Evolutionary conservation across 257 asterid species (phyloP), one percentile per base, ranked within the genome.

Genomic region (Fraxinus cuspidata): DNA sequence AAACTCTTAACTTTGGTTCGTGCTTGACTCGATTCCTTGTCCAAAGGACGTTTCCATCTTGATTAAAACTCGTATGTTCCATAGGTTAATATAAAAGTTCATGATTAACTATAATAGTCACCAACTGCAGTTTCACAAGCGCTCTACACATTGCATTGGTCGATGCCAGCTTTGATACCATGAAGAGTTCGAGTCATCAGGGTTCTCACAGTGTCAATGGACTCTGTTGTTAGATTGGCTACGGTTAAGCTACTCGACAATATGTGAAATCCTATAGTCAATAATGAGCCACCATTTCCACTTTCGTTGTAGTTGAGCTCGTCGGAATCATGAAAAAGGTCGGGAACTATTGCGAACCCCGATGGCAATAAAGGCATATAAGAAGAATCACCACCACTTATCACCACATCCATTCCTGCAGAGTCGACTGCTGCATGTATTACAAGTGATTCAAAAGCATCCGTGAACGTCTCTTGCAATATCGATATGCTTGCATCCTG

Each of bases 181-280:
- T 47, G 83, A 11, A 90, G 81, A 1, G 92, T 92, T 16, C 92
- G 94, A 4, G 86, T 75, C 47, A 92, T 84, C 44, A 94, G 89
- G 19, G 93, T 74, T 27, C 88, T 88, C 56, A 92, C 56, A 92
- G 97, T 91, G 25, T 90, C 84, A 0, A 92, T 84, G 0, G 94
- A 91, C 84, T 89, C 97, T 85, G 85, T 69, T 8, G 92, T 86
- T 11, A 88, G 90, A 86, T 84, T 88, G 4, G 90, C 90, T 4
- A 87, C 85, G 0, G 97, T 87, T 80, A 70, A 68, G 70, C 63
- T 81, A 75, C 77, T 90, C 51, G 86, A 94, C 60, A 90, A 56
- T 28, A 94, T 88, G 73, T 94, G 97, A 79, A 90, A 90, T 38
- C 93, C 96, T 1, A 90, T 73, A 0, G 97, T 94, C 81, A 94